phyloP scores from a whole-genome alignment of 345 rosid genomes.

The Arabidopsis suecica region DNA sequence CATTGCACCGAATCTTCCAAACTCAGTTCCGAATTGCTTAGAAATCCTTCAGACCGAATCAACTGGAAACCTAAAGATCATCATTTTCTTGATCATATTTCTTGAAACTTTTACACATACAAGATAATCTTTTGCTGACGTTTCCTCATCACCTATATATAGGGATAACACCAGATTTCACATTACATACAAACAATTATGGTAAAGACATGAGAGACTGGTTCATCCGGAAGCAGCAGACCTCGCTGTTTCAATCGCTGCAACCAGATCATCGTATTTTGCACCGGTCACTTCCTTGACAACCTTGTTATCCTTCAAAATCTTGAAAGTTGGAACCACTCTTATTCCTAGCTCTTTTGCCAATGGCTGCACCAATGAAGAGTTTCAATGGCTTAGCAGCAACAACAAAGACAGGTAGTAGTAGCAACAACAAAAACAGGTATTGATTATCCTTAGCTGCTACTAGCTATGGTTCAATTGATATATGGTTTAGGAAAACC shows the following conservation, averaged over 20 bases:
- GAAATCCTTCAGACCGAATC: neutral
- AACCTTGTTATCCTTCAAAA: conserved; percentile 69
- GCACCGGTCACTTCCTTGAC: conserved; percentile 92
- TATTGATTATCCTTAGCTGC: neutral
- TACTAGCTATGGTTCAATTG: neutral
- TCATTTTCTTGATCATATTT: neutral
- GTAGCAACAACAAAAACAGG: conserved; percentile 8
- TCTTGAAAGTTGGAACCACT: conserved; percentile 96
- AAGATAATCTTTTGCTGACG: neutral
- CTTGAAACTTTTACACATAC: conserved; percentile 29
- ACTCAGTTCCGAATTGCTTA: too few species aligned
- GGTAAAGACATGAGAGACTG: neutral
- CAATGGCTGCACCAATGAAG: conserved; percentile 61
- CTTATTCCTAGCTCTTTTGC: conserved; percentile 95
- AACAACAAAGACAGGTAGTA: neutral
- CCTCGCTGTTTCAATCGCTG: conserved; percentile 75
- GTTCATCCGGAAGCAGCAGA: conserved; percentile 42
- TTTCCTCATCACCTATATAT: conserved; percentile 18
- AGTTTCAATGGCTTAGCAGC: conserved; percentile 5
- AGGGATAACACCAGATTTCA: conserved; percentile 29
- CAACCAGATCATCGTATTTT: conserved; percentile 70
- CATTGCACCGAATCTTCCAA: neutral
- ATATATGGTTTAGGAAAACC: neutral
- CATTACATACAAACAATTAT: conserved; percentile 12
- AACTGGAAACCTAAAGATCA: neutral